phyloP scores from a whole-genome alignment of 805 yeast species.

The Diddensiella caesifluorescens region DNA sequence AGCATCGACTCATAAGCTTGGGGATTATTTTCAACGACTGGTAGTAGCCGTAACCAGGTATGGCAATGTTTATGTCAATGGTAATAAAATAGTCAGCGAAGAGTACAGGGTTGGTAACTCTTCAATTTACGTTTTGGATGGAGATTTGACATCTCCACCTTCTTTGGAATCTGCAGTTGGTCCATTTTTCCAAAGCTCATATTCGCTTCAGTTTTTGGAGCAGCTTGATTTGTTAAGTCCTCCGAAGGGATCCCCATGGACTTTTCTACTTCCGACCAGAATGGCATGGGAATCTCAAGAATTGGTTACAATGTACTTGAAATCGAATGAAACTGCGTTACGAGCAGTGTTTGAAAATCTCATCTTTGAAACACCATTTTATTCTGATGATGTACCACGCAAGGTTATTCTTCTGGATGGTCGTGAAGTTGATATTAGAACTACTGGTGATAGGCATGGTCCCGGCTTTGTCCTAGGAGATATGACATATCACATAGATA shows the following conservation, averaged over 20 bases:
- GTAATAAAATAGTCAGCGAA: constrained; percentile 42
- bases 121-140: constrained; percentile 58
- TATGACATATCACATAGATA: constrained; percentile 23
- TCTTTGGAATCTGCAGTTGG: constrained; percentile 62
- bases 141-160: constrained; percentile 57
- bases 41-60: constrained; percentile 38
- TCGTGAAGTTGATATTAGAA: constrained; percentile 16
- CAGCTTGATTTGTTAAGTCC: constrained; percentile 36
- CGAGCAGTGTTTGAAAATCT: constrained; percentile 50
- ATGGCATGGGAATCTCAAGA: constrained; percentile 63
- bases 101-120: constrained; percentile 56
- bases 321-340: constrained; percentile 46
- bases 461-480: constrained; percentile 2
- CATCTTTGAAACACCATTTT: constrained; percentile 58
- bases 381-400: constrained; percentile 49
- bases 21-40: constrained; percentile 59
- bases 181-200: constrained; percentile 57
- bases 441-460: constrained; percentile 4
- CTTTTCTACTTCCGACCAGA: constrained; percentile 73
- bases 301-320: constrained; percentile 54
- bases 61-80: constrained; percentile 43
- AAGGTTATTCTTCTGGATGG: constrained; percentile 26
- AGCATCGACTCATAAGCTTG: constrained; percentile 44
- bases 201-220: constrained; percentile 53
- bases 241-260: constrained; percentile 59